phyloP scores from a whole-genome alignment of 768 basidiomycete genomes.

The Amanita molliuscula region DNA sequence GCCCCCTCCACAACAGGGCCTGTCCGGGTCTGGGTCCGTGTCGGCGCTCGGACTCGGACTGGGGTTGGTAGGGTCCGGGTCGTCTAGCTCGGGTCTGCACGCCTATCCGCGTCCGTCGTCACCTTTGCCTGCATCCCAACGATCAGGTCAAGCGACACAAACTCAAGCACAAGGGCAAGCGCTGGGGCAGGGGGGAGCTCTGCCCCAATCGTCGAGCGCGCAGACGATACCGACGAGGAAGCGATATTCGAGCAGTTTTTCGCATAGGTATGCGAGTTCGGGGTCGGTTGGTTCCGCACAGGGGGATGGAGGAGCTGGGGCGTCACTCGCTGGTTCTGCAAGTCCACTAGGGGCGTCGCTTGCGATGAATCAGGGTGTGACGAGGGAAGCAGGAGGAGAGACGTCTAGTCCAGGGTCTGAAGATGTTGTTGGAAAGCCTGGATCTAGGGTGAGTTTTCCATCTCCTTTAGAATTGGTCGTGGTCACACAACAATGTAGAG shows the following conservation, averaged over 20 bases:
- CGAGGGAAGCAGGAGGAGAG: background rate
- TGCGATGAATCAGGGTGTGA: background rate
- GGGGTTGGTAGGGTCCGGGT: background rate
- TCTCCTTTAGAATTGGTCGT: slow-evolving; percentile 6
- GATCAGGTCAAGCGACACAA: background rate
- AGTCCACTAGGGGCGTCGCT: slow-evolving; percentile 9
- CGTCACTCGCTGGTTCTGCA: background rate
- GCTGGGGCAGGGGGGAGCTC: background rate
- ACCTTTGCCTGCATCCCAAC: background rate
- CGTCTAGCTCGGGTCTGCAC: background rate
- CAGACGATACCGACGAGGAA: slow-evolving; percentile 25
- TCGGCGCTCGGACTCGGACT: background rate
- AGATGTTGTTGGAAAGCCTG: background rate
- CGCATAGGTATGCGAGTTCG: slow-evolving; percentile 46
- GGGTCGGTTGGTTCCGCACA: slow-evolving; percentile 19
- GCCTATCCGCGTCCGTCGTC: background rate
- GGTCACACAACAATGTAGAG: slow-evolving; percentile 14
- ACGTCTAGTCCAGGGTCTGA: background rate
- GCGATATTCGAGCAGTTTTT: slow-evolving; percentile 72
- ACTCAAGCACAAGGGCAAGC: background rate
- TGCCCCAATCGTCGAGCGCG: background rate
- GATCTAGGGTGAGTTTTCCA: slow-evolving; percentile 4
- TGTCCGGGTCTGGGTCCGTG: background rate
- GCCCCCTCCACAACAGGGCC: slow-evolving; percentile 15
- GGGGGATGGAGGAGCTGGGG: slow-evolving; percentile 11